These are phyloP conservation scores for Boeremia exigua DNA, from an alignment of 2,329 filamentous ascomycete species.

Conservation along the genomic window DNA sequence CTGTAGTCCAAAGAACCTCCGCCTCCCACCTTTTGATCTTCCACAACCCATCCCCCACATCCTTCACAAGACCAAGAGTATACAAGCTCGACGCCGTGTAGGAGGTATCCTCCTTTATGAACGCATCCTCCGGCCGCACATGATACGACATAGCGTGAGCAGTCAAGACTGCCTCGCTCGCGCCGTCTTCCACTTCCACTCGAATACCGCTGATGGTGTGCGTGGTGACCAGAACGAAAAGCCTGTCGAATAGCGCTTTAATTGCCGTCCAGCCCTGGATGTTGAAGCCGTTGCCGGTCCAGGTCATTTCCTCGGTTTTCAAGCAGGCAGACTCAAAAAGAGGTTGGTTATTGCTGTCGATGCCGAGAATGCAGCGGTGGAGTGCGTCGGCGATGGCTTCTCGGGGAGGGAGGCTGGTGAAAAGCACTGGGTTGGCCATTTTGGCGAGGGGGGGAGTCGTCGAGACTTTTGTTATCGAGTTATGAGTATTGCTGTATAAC, in stretches of 20 bases:
- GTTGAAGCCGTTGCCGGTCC: conserved; percentile 20
- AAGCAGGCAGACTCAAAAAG: conserved; percentile 32
- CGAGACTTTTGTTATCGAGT: background rate
- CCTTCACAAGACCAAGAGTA: conserved; percentile 26
- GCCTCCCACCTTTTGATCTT: conserved; percentile 39
- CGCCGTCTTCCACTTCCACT: conserved; percentile 22
- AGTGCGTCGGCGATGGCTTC: conserved; percentile 34
- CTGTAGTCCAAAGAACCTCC: conserved; percentile 27
- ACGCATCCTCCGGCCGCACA: conserved; percentile 27
- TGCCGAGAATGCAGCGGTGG: conserved; percentile 29
- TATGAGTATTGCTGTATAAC: background rate
- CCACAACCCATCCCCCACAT: conserved; percentile 24
- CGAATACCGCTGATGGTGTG: conserved; percentile 34
- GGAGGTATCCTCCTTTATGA: conserved; percentile 22
- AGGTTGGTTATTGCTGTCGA: conserved; percentile 29
- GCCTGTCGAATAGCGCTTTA: conserved; percentile 20
- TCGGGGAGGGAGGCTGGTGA: conserved; percentile 22
- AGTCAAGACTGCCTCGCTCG: conserved; percentile 25
- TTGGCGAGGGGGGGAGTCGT: background rate
- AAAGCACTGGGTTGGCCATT: conserved; percentile 17
- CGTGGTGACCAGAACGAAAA: conserved; percentile 29
- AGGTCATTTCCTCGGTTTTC: conserved; percentile 22
- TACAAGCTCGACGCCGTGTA: conserved; percentile 33
- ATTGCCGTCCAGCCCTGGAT: conserved; percentile 26
- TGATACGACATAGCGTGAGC: conserved; percentile 30